These are phyloP conservation scores for Diplosphaera chodatii DNA, from an alignment of 139 green algal species.

Conservation along the genomic window DNA sequence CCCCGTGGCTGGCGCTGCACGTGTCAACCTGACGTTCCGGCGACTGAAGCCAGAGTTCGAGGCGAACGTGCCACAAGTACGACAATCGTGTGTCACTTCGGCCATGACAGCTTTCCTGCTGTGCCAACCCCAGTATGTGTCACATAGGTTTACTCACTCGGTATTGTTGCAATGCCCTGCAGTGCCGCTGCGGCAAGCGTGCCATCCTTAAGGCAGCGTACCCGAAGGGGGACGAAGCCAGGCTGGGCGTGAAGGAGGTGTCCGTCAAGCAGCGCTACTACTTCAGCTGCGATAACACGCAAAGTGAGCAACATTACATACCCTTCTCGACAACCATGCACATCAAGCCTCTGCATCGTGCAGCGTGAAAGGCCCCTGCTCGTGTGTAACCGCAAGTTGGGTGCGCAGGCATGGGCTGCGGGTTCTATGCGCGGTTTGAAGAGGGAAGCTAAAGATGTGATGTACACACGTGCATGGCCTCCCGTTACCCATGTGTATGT, in stretches of 20 bases:
- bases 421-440: not conserved
- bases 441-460: not conserved
- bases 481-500: no score
- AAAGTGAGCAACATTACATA: no score
- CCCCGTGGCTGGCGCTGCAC: slow-evolving; percentile 5
- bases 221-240: not conserved
- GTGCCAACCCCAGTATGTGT: no score
- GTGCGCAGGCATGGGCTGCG: not conserved
- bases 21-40: slow-evolving; percentile 36
- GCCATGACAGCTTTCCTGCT: no score
- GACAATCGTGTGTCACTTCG: no score
- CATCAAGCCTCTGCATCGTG: no score
- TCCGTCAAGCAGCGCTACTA: not conserved
- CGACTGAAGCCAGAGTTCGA: slow-evolving; percentile 14
- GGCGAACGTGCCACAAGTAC: not conserved
- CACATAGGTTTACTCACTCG: not conserved
- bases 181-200: slow-evolving; percentile 18
- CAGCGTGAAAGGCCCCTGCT: no score
- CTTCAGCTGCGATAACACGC: not conserved
- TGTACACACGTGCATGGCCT: no score
- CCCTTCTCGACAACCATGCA: no score
- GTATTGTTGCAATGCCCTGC: slow-evolving; percentile 2
- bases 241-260: not conserved
- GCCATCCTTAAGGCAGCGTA: slow-evolving; percentile 16
- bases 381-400: no score